Percentiles rank a stretch among this genome's conserved stretches.
phyloP scores from a whole-genome alignment of 495 filamentous ascomycete genomes.

The Aspergillus kassunensis region DNA sequence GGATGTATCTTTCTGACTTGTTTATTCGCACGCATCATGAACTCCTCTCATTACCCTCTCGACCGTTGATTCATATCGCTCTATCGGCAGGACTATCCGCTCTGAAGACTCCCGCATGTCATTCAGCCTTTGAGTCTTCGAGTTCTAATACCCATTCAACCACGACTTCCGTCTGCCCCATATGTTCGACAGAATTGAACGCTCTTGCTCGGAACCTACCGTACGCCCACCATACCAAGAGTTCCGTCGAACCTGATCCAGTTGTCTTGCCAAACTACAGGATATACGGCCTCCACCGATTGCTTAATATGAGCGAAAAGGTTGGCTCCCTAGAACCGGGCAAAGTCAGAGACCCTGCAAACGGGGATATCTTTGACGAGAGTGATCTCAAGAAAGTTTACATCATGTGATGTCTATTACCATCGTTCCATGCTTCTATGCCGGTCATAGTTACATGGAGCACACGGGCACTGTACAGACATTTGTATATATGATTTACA shows the following conservation, averaged over 20 bases:
- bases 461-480: background rate
- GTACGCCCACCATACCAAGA: constrained; percentile 92
- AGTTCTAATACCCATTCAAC: constrained; percentile 56
- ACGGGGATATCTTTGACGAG: constrained; percentile 59
- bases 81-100: constrained; percentile 88
- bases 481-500: constrained; percentile 1
- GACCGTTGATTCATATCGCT: constrained; percentile 87
- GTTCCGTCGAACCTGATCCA: constrained; percentile 81
- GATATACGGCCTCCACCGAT: constrained; percentile 72
- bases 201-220: constrained; percentile 82
- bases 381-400: constrained; percentile 80
- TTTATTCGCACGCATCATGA: constrained; percentile 85
- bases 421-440: background rate
- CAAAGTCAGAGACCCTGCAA: constrained; percentile 78
- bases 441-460: background rate
- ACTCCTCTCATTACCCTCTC: constrained; percentile 75
- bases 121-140: constrained; percentile 60
- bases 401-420: constrained; percentile 63
- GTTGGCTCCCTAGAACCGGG: constrained; percentile 42
- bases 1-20: constrained; percentile 69
- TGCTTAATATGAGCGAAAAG: constrained; percentile 74
- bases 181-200: constrained; percentile 92
- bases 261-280: constrained; percentile 83
- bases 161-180: constrained; percentile 75
- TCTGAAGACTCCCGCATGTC: constrained; percentile 92